Percentiles rank a stretch among this genome's conserved stretches.
Evolutionary conservation across 2,329 filamentous ascomycete genomes (phyloP).

Genomic region (Fusarium compactum): DNA sequence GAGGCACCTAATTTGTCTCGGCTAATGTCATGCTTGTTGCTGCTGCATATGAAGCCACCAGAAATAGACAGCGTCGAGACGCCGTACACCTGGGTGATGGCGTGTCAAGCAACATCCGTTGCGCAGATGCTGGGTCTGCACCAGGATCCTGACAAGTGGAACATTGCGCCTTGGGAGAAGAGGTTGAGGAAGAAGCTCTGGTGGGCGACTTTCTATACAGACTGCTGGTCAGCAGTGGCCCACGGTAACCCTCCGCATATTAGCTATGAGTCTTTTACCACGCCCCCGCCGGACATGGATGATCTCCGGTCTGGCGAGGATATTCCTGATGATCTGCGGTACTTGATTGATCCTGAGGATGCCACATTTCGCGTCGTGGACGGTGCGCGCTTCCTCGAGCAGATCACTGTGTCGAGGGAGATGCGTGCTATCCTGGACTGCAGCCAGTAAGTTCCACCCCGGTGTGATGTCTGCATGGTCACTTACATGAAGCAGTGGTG

Average conservation of each 20-base stretch:
- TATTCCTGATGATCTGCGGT: conserved; percentile 51
- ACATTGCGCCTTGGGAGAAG: conserved; percentile 58
- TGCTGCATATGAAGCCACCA: conserved; percentile 60
- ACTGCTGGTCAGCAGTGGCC: conserved; percentile 60
- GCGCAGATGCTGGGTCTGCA: conserved; percentile 62
- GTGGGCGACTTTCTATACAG: conserved; percentile 59
- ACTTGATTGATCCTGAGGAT: conserved; percentile 53
- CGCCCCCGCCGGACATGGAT: conserved; percentile 54
- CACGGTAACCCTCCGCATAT: conserved; percentile 63
- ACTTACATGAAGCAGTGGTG: conserved; percentile 26
- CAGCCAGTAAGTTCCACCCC: conserved; percentile 48
- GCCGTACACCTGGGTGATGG: conserved; percentile 58
- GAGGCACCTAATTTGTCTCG: conserved; percentile 61
- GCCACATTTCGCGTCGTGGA: conserved; percentile 51
- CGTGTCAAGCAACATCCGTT: conserved; percentile 58
- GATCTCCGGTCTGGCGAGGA: conserved; percentile 59
- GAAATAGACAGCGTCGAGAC: conserved; percentile 61
- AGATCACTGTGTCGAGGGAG: conserved; percentile 49
- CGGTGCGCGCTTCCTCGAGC: conserved; percentile 55
- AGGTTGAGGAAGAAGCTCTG: conserved; percentile 58
- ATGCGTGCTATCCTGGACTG: conserved; percentile 52
- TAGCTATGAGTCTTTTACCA: conserved; percentile 55
- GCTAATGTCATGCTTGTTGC: conserved; percentile 60
- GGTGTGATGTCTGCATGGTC: not conserved
- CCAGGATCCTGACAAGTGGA: conserved; percentile 58